Base-by-base conservation (phyloP, 2,329 filamentous ascomycete genomes). In the Pyrenochaeta sp. region DNA sequence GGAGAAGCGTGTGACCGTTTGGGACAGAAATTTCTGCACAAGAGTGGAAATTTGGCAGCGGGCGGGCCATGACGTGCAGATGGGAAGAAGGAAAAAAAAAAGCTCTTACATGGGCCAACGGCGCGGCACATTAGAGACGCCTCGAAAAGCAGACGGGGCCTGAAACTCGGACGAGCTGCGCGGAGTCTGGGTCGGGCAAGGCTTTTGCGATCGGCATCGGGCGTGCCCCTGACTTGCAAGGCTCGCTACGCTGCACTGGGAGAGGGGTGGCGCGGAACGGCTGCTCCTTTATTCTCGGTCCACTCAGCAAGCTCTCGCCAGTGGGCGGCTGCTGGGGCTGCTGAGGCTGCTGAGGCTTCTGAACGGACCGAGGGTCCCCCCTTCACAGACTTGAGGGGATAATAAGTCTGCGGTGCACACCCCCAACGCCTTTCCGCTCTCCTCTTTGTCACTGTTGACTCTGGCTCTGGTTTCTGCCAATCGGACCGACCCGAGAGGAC, bases 251-350 rank as follows among this genome's bases (percentile, higher is more conserved):
- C n/a, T 42, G 23, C 11, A 10, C 40, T 51, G 60, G 57, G 47
- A 27, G 49, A n/a, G n/a, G n/a, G 15, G 46, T 56, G 54, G 57
- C 50, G 57, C 37, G 40, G 15, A 42, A 43, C 35, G 54, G 49
- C 50, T 45, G 43, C 61, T 69, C 63, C 67, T 72, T 70, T 68
- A n/a, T 27, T 54, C 58, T 42, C 51, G 20, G 48, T 46, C 61
- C 61, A n/a, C 61, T 58, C 58, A 64, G 63, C 17, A 7, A 23
- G 14, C 12, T 58, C 52, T 49, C 40, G 57, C 52, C 44, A 15
- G 60, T 58, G 47, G 49, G 18, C 36, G 36, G 14, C 10, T 12
- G 9, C 36, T 20, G 36, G 20, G n/a, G n/a, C n/a, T n/a, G n/a
- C n/a, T n/a, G n/a, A n/a, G n/a, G n/a, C n/a, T n/a, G n/a, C n/a